Base-by-base conservation (phyloP, 768 basidiomycete species). In the Pleurotus eryngii region DNA sequence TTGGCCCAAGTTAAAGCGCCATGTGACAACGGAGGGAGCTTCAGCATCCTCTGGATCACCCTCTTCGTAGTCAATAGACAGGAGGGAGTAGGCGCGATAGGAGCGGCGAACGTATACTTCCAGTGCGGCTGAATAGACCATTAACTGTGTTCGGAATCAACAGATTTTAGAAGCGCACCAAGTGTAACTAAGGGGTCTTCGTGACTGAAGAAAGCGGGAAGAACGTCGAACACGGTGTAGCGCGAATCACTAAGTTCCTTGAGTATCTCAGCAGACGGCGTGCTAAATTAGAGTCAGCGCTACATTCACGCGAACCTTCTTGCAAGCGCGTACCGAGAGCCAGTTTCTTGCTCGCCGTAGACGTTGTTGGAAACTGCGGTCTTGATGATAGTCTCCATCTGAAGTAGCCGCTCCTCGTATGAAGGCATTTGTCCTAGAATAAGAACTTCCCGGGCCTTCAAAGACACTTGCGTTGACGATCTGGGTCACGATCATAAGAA, bases 361-460 rank as follows among this genome's bases (percentile, higher is more conserved):
- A 86, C 89, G 62, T 86, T 90, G 57, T 86, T 88, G 15, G 86
- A 85, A 51, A 97, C 90, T 0, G 97, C 90, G 24, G 87, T 82
- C 72, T 90, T 93, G 48, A 99, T 81, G 54, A 99, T 89, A 24
- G 86, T 79, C 75, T 97, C 95, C 91, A 99, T 96, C 71, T 99
- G 97, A 24, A 84, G 76, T 42, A 87, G 78, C 57, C 97, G 89
- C 70, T 98, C 97, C 66, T 98, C 95, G 68, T 92, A 96, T 12
- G 95, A 96, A 4, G 97, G 97, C 84, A 99, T 90, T 70, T 96
- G 93, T 47, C 92, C 92, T 30, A 93, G 81, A 66, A 99, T 98
- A 47, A 98, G 81, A 5, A 97, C 97, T 76, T 99, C 97, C 46
- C 97, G 90, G 42, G 97, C 97, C 73, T 96, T 98, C 61, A 99